Evolutionary conservation across 2,329 filamentous ascomycete species (phyloP).

Genomic region (Penicillium sp.): DNA sequence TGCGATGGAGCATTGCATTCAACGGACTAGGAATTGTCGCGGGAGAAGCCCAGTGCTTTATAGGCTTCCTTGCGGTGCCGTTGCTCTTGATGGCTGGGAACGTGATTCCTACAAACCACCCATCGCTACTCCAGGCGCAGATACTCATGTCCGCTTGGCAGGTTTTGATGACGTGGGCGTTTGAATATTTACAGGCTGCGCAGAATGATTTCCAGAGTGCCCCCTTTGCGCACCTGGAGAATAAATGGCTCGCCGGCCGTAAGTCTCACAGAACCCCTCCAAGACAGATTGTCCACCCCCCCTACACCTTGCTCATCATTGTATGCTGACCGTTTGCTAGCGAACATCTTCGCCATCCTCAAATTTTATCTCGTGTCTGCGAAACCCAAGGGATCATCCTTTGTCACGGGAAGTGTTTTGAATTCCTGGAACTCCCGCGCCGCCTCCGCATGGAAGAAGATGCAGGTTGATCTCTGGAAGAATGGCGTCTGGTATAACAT

Average conservation of each 20-base stretch:
- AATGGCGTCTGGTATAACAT: constrained; percentile 17
- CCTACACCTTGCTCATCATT: too few relatives aligned
- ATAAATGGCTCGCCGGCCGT: constrained; percentile 25
- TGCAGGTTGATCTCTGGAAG: constrained; percentile 13
- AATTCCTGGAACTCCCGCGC: constrained; percentile 21
- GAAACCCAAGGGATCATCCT: constrained; percentile 24
- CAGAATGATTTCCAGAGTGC: constrained; percentile 17
- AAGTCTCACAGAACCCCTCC: constrained; percentile 3
- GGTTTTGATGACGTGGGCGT: constrained; percentile 17
- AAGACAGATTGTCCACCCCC: background rate
- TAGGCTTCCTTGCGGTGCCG: constrained; percentile 18
- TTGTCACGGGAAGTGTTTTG: constrained; percentile 25
- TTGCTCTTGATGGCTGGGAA: constrained; percentile 13
- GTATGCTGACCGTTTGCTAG: constrained; percentile 5
- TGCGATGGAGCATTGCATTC: constrained; percentile 19
- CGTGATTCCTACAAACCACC: constrained; percentile 11
- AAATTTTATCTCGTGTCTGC: constrained; percentile 20
- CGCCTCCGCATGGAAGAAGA: constrained; percentile 1
- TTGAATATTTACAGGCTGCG: constrained; percentile 17
- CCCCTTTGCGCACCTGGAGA: constrained; percentile 24
- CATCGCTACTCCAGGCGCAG: constrained; percentile 9
- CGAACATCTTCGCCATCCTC: constrained; percentile 17
- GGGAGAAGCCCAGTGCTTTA: constrained; percentile 10
- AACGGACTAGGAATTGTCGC: constrained; percentile 20
- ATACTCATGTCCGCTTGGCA: constrained; percentile 8